Percentiles rank a stretch among this genome's conserved stretches.
These are phyloP conservation scores for Epichloe sibirici DNA, from an alignment of 2,329 filamentous ascomycete species.

Conservation along the genomic window DNA sequence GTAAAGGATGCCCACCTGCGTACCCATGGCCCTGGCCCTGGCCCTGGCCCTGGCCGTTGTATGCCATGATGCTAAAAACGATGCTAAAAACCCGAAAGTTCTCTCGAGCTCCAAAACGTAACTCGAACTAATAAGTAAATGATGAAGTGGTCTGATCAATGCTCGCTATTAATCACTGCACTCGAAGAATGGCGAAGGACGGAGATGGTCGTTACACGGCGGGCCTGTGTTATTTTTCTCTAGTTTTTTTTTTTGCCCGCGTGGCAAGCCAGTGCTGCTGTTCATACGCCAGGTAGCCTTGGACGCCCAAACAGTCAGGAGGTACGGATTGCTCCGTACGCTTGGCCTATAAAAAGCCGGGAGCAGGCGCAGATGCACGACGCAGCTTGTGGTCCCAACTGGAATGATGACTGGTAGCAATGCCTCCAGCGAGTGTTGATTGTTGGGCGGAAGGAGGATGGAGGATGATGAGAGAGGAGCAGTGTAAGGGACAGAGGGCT, in stretches of 20 bases:
- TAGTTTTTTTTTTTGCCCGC: not conserved
- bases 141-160: not conserved
- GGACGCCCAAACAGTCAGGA: not conserved
- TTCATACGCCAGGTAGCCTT: not conserved
- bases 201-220: not conserved
- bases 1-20: conserved; percentile 47
- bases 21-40: conserved; percentile 38
- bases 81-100: conserved; percentile 6
- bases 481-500: not conserved
- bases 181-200: not conserved
- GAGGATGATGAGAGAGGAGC: not conserved
- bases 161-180: not conserved
- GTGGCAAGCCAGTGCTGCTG: not conserved
- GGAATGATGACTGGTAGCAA: not conserved
- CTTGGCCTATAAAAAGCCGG: not conserved
- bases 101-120: conserved; percentile 11
- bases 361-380: not conserved
- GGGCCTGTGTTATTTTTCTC: not conserved
- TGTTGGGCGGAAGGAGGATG: not conserved
- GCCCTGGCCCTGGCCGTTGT: conserved; percentile 48
- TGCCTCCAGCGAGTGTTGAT: not conserved
- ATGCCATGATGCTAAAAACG: conserved; percentile 34
- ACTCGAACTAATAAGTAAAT: not conserved
- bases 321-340: not conserved
- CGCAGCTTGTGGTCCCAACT: not conserved